phyloP scores from a whole-genome alignment of 768 basidiomycete species.

The Arthromyces matolae region DNA sequence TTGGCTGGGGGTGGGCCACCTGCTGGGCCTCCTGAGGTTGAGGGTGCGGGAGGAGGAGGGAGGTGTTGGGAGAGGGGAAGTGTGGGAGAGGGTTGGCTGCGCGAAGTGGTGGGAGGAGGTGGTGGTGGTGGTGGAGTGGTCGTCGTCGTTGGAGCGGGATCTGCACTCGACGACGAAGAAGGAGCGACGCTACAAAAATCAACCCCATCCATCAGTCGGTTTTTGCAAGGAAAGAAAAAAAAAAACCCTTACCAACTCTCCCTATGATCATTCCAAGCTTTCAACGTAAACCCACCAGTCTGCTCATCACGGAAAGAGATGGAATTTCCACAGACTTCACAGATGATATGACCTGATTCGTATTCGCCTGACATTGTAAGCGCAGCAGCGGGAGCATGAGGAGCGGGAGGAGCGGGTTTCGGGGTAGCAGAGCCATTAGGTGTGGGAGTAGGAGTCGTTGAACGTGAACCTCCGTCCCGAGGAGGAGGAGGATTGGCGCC shows the following conservation, averaged over 20 bases:
- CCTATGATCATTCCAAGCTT: conserved; percentile 69
- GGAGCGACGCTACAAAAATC: background rate
- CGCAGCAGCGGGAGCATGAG: too few relatives aligned
- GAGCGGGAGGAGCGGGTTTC: background rate
- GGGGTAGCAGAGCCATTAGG: conserved; percentile 5
- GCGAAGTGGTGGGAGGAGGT: background rate
- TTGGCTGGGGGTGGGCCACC: too few relatives aligned
- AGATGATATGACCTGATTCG: conserved; percentile 60
- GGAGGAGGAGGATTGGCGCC: too few relatives aligned
- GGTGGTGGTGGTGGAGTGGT: conserved; percentile 18
- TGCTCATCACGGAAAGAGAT: conserved; percentile 67
- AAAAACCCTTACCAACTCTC: conserved; percentile 46
- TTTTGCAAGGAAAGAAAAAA: background rate
- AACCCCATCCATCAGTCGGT: background rate
- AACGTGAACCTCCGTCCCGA: conserved; percentile 12
- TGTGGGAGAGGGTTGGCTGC: too few relatives aligned
- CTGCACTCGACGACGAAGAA: background rate
- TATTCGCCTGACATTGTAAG: conserved; percentile 56
- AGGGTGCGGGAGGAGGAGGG: too few relatives aligned
- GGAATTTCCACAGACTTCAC: conserved; percentile 56
- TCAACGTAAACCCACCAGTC: conserved; percentile 59
- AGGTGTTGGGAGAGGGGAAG: too few relatives aligned
- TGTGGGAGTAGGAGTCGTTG: conserved; percentile 1
- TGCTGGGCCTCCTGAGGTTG: too few relatives aligned
- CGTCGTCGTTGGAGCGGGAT: too few relatives aligned